A percentile compares a stretch with the other conserved stretches of the same genome.
Conservation (phyloP, 257 asterid species). For the Capsicum rhomboideum region DNA sequence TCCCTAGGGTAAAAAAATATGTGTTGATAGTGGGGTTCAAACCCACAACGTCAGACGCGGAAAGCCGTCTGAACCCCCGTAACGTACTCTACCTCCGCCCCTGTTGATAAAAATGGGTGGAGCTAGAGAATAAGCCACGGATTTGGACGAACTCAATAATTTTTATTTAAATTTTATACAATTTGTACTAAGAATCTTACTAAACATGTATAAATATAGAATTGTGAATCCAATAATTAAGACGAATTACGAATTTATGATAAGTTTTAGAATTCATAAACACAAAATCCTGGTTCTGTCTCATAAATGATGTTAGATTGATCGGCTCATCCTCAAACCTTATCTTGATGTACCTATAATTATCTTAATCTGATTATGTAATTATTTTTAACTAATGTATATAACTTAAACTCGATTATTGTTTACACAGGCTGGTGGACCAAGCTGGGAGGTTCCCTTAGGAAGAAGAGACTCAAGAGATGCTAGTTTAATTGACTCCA, state of each 20-base stretch:
- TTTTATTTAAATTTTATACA: neutral
- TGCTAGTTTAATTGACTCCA: conserved; percentile 42
- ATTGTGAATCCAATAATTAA: neutral
- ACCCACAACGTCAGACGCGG: no score
- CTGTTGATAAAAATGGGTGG: no score
- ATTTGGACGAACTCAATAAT: neutral
- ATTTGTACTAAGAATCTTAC: neutral
- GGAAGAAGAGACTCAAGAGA: conserved; percentile 44
- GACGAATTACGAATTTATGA: neutral
- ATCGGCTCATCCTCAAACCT: neutral
- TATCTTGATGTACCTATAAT: neutral
- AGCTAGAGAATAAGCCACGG: no score
- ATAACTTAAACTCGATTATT: neutral
- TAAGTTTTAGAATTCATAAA: neutral
- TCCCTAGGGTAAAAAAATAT: no score
- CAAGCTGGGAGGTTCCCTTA: conserved; percentile 40
- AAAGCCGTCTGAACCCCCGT: no score
- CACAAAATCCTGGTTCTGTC: neutral
- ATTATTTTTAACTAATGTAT: neutral
- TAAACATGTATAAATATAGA: neutral
- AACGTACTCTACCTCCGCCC: no score
- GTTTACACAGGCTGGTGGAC: conserved; percentile 32
- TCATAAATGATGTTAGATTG: no score
- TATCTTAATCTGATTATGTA: neutral
- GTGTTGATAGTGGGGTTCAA: no score